Base-by-base conservation (phyloP, 2,329 filamentous ascomycete species). In the Penicillium capsulatum region DNA sequence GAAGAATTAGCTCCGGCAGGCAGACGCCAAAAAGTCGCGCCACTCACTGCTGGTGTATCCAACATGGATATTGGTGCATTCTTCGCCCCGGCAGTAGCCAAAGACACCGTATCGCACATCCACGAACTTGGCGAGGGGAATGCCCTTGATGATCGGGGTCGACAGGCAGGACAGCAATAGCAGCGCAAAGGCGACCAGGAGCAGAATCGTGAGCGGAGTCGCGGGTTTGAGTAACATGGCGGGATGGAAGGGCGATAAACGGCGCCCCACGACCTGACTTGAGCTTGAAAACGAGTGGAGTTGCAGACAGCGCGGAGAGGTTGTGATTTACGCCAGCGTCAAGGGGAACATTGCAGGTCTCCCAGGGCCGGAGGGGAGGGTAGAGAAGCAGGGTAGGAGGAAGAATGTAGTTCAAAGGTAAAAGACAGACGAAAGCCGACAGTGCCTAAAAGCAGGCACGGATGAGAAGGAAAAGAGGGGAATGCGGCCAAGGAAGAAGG, bases 71-170 rank as follows among this genome's bases (percentile, higher is more conserved):
- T 73, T 71, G 57, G 79, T 86, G 66, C 92, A 97, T 42, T 67
- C 59, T 47, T 62, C 64, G 27, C 68, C 71, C 50, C 80, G 74
- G 67, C 92, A 98, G 58, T 80, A 94, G 17, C 92, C 92, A 70
- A 97, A 91, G 34, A 97, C 90, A 34, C 92, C 92, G 72, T 94
- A 96, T 52, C 81, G 82, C 53, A 86, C 79, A 55, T 83, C 81
- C 29, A 82, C 70, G 60, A 82, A 91, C 36, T 79, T 81, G 26
- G 86, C 90, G 29, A 98, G 74, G 7, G 89, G 87, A 32, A 98
- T 94, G 17, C 75, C 77, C 59, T 84, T 81, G 61, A 97, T 84
- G 53, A 98, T 81, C 13, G 92, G 92, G 0, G 88, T 90, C 1
- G 91, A 95, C n/a, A 98, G 71, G 27, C 90, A 86, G 32, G 89